Evolutionary conservation across 2,329 filamentous ascomycete genomes (phyloP), one percentile per base, ranked within the genome.

Genomic region (Penicillium fuscoglaucum): DNA sequence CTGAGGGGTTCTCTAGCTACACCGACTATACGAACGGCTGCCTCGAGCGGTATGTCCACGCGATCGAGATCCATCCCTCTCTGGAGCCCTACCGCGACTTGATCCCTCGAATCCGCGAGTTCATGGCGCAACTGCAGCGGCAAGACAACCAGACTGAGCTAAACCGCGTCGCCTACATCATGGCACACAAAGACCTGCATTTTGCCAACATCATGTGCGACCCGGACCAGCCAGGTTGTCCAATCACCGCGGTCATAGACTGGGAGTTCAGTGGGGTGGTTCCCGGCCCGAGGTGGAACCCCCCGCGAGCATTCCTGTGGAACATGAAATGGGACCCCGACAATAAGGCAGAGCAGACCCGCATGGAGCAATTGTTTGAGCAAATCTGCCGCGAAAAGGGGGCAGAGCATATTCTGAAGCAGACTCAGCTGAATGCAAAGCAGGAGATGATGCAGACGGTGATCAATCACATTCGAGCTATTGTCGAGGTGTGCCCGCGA

Each of bases 191-290:
- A 57, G 74, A 77, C 59, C 49, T 77, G 44, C 73, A 77, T 56
- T 71, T 78, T 40, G 74, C 68, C 13, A 78, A 77, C 45, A 63
- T 77, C 37, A 68, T 76, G 54, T 75, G 66, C 58, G 65, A 73
- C n/a, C 59, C 57, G 1, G 37, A 56, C 7, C 61, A 64, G 1
- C 50, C 55, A 0, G 55, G 39, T 2, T 58, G 52, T 47, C 56
- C 52, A 7, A 70, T 78, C 44, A 77, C 74, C 0, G 68, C 60
- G 1, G 64, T 78, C 13, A 58, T 74, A 12, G 72, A 74, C 66
- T 78, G 73, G 74, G 76, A 77, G 58, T 78, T 78, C 43, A 64
- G 71, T 1, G 66, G 67, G 17, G 65, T 77, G 1, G 71, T 78
- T 15, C 74, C 76, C 1, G 64, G 66, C 6, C 61, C 64, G 28